These are phyloP conservation scores for Mesostigma viride DNA, from an alignment of 139 green algal genomes.

Conservation along the genomic window DNA sequence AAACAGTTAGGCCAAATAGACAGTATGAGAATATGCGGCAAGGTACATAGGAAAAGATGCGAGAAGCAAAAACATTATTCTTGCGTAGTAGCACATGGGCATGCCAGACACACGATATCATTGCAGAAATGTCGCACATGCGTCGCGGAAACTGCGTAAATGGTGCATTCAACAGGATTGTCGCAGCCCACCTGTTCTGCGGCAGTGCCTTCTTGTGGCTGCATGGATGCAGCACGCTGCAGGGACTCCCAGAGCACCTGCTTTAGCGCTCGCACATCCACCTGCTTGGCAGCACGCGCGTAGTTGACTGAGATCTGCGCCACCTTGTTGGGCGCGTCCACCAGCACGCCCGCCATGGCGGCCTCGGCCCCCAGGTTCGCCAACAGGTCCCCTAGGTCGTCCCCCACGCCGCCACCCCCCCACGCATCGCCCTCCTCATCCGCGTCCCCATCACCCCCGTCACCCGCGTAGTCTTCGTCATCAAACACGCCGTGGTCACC, in stretches of 20 bases:
- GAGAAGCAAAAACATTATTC: background rate
- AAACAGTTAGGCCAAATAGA: background rate
- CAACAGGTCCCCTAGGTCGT: conserved; percentile 16
- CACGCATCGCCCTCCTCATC: conserved; percentile 10
- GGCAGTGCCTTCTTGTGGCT: too few species aligned
- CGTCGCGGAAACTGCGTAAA: too few species aligned
- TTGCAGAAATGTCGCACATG: too few species aligned
- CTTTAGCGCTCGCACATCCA: conserved; percentile 75
- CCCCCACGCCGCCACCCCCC: conserved; percentile 11
- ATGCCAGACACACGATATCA: too few species aligned
- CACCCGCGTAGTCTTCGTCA: too few species aligned
- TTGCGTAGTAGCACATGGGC: too few species aligned
- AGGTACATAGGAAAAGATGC: background rate
- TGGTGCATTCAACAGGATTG: too few species aligned
- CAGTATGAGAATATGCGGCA: background rate
- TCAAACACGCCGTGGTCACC: too few species aligned
- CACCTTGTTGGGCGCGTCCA: conserved; percentile 38
- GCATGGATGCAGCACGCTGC: too few species aligned
- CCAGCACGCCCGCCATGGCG: background rate
- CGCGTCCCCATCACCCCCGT: background rate
- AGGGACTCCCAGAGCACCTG: conserved; percentile 60
- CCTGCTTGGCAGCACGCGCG: conserved; percentile 50
- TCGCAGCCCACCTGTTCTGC: too few species aligned
- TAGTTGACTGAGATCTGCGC: conserved; percentile 57
- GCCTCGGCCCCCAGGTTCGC: conserved; percentile 10